A percentile compares a stretch with the other conserved stretches of the same genome.
phyloP scores from a whole-genome alignment of 768 basidiomycete genomes.

The Hericium coralloides region DNA sequence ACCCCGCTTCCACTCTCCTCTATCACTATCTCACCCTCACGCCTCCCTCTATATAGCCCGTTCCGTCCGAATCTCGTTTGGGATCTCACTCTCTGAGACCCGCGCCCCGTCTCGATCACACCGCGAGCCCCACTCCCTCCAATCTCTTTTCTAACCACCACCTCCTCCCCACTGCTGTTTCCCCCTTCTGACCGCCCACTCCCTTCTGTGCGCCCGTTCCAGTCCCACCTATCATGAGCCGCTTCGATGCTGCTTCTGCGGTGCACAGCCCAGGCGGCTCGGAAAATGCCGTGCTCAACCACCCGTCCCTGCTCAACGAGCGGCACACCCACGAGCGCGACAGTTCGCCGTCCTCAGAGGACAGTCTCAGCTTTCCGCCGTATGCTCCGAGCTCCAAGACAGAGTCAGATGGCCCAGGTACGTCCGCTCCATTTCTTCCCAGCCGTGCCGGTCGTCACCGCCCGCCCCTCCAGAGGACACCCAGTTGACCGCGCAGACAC shows the following conservation, averaged over 20 bases:
- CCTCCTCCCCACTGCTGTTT: conserved; percentile 7
- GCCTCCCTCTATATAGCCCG: conserved; percentile 3
- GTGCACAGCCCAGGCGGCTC: conserved; percentile 7
- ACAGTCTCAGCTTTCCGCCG: conserved; percentile 5
- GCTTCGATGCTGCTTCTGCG: conserved; percentile 8
- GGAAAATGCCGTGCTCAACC: conserved; percentile 4
- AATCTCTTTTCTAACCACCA: not conserved
- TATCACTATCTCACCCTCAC: conserved; percentile 10
- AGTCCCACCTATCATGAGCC: conserved; percentile 8
- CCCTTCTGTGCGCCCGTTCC: conserved; percentile 6
- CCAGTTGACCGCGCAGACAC: conserved; percentile 62
- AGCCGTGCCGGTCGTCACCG: not conserved
- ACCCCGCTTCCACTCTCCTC: conserved; percentile 10
- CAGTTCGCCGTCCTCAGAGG: conserved; percentile 11
- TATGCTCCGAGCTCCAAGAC: conserved; percentile 5
- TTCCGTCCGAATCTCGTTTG: not conserved
- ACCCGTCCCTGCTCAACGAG: conserved; percentile 1
- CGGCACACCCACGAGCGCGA: conserved; percentile 1
- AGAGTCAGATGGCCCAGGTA: conserved; percentile 8
- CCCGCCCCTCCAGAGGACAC: conserved; percentile 8
- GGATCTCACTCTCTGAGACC: conserved; percentile 6
- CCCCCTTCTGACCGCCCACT: conserved; percentile 6
- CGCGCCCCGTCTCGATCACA: conserved; percentile 12
- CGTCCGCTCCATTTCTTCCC: not conserved
- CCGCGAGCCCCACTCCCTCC: conserved; percentile 10